Percentiles rank a stretch among this genome's conserved stretches.
Evolutionary conservation across 495 filamentous ascomycete species (phyloP).

Genomic region (Lineolata rhizophorae): DNA sequence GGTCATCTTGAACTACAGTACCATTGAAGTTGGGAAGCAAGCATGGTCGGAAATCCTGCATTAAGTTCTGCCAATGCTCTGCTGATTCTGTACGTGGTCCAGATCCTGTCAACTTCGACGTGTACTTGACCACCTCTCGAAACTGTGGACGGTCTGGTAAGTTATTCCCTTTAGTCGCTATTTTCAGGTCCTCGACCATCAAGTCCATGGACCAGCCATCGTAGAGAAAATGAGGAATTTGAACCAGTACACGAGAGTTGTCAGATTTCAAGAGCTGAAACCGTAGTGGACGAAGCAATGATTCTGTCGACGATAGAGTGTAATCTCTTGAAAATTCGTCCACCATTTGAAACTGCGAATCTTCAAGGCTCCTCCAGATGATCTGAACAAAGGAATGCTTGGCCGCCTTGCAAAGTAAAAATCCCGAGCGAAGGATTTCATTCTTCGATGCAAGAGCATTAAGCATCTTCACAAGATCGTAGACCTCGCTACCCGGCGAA

Average conservation of each 20-base stretch:
- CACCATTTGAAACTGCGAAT: slow-evolving; percentile 22
- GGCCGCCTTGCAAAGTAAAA: slow-evolving; percentile 25
- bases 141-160: slow-evolving; percentile 28
- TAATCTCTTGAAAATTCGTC: slow-evolving; percentile 14
- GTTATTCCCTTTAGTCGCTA: slow-evolving; percentile 14
- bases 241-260: slow-evolving; percentile 20
- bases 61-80: slow-evolving; percentile 30
- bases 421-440: slow-evolving; percentile 49
- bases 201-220: slow-evolving; percentile 72
- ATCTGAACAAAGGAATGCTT: slow-evolving; percentile 34
- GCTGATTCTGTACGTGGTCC: slow-evolving; percentile 1
- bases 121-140: too few relatives aligned
- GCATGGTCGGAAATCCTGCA: slow-evolving; percentile 22
- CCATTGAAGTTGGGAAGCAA: slow-evolving; percentile 24
- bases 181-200: slow-evolving; percentile 37
- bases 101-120: too few relatives aligned
- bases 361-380: slow-evolving; percentile 29
- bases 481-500: slow-evolving; percentile 9
- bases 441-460: slow-evolving; percentile 27
- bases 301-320: slow-evolving; percentile 14
- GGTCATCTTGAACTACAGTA: slow-evolving; percentile 1
- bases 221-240: slow-evolving; percentile 58
- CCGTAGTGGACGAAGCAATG: slow-evolving; percentile 33
- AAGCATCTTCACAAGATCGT: slow-evolving; percentile 25
- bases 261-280: slow-evolving; percentile 24